Percentiles rank a stretch among this genome's conserved stretches.
Conservation (phyloP, 1,139 yeast genomes). For the Blastobotrys ciferrii region DNA sequence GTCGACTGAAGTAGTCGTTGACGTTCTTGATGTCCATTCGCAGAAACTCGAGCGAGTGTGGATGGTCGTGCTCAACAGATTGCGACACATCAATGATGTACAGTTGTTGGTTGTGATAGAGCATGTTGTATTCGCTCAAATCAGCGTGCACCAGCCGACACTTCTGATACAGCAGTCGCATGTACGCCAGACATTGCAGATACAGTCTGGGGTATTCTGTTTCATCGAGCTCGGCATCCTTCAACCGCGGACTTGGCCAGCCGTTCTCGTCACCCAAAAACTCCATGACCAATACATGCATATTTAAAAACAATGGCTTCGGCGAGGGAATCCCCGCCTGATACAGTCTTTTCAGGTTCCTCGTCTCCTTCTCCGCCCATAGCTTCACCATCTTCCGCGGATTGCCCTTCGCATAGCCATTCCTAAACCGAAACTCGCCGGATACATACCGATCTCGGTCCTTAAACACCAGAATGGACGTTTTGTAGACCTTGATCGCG, state of each 20-base stretch:
- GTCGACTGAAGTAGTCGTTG: slow-evolving; percentile 77
- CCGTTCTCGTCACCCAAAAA: slow-evolving; percentile 69
- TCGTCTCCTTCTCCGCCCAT: slow-evolving; percentile 98
- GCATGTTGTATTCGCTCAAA: slow-evolving; percentile 90
- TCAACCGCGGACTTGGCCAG: slow-evolving; percentile 82
- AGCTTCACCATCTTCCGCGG: slow-evolving; percentile 96
- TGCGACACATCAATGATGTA: slow-evolving; percentile 97
- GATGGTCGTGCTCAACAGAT: slow-evolving; percentile 97
- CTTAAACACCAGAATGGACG: slow-evolving; percentile 91
- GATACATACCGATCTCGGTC: slow-evolving; percentile 95
- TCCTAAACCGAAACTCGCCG: slow-evolving; percentile 91
- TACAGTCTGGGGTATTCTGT: slow-evolving; percentile 65
- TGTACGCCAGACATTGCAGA: slow-evolving; percentile 74
- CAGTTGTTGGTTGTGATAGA: slow-evolving; percentile 69
- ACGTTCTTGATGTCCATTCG: slow-evolving; percentile 98
- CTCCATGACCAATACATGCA: slow-evolving; percentile 95
- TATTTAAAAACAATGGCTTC: slow-evolving; percentile 79
- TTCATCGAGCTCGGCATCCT: slow-evolving; percentile 59
- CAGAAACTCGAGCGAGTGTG: slow-evolving; percentile 89
- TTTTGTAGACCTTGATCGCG: slow-evolving; percentile 93
- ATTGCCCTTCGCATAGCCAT: slow-evolving; percentile 78
- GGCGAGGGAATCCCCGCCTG: slow-evolving; percentile 86
- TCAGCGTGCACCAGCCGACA: slow-evolving; percentile 96
- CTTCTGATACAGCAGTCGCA: slow-evolving; percentile 81
- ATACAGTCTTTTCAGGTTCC: slow-evolving; percentile 82